phyloP scores from a whole-genome alignment of 2,329 filamentous ascomycete species.

The Penicillium sp. region DNA sequence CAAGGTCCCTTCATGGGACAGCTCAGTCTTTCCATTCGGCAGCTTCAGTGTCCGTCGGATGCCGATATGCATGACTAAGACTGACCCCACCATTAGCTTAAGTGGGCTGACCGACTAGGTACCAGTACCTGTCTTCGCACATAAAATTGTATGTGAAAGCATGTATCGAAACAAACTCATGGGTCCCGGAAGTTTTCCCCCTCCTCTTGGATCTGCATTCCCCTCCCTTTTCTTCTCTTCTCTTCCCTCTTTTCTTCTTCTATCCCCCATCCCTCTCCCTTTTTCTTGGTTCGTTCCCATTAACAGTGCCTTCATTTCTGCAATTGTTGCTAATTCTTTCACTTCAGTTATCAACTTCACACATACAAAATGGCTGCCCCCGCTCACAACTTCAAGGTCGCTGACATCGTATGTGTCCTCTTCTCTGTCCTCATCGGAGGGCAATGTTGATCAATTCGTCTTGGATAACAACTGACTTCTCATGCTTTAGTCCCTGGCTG shows the following conservation, averaged over 20 bases:
- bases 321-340: constrained; percentile 9
- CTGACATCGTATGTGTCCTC: constrained; percentile 68
- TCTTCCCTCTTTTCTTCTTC: constrained; percentile 13
- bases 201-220: constrained; percentile 14
- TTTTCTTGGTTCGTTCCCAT: constrained; percentile 11
- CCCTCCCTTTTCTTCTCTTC: constrained; percentile 13
- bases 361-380: constrained; percentile 65
- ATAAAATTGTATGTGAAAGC: background rate
- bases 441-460: background rate
- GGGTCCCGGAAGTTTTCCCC: constrained; percentile 18
- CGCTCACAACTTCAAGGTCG: constrained; percentile 95
- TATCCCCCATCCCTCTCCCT: constrained; percentile 11
- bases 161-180: constrained; percentile 7
- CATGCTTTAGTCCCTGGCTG: constrained; percentile 68
- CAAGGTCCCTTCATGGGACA: background rate
- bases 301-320: constrained; percentile 7
- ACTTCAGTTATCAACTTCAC: constrained; percentile 11
- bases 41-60: background rate
- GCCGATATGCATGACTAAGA: constrained; percentile 16
- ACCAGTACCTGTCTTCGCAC: constrained; percentile 4
- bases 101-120: constrained; percentile 5
- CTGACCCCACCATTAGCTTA: constrained; percentile 13
- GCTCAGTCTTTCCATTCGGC: constrained; percentile 2
- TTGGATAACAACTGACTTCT: constrained; percentile 13
- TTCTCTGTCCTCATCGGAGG: background rate